Base-by-base conservation (phyloP, 139 green algal species). In the Diplosphaera chodatii region DNA sequence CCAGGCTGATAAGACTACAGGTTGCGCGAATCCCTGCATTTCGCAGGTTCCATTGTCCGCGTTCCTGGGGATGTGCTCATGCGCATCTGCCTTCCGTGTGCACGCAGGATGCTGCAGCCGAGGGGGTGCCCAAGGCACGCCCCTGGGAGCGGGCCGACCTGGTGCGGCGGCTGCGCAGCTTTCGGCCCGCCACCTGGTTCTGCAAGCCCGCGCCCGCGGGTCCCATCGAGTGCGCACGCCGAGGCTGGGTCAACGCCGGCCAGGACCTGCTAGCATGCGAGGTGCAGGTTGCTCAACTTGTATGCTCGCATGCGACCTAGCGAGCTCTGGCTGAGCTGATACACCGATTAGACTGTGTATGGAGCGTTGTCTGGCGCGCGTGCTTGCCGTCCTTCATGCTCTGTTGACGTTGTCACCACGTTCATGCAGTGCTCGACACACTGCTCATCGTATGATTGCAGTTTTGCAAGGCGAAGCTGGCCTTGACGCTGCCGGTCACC, bases 181-280 rank as follows among this genome's bases (percentile, higher is more conserved):
- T 87, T 73, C 80, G 78, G 28, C 48, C 83, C 15, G 68, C 76
- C 64, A 92, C 86, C 21, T 93, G 88, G 88, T 93, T 93, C 48
- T 75, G 56, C 62, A 93, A 93, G 77, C 88, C 88, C 13, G 67
- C 70, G 1, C 37, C 62, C 3, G 84, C 89, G 6, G 77, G 75
- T 2, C 75, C 88, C 0, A 71, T 91, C 22, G 76, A 81, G n/a
- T 92, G 88, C 41, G 85, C 88, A 4, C 63, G 83, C 15, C 70
- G 80, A 2, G 88, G 88, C 4, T 93, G 87, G 88, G 55, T 78
- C 25, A 93, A 93, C 74, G 63, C 74, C 0, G 76, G 56, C 4
- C 32, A 67, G 13, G 88, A 93, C 77, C 68, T 80, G 63, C 77
- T 93, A 3, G 65, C 40, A 22, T 93, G 88, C 78, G 84, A 92